Evolutionary conservation across 2,329 filamentous ascomycete genomes (phyloP).

Genomic region (Fusarium sp.): DNA sequence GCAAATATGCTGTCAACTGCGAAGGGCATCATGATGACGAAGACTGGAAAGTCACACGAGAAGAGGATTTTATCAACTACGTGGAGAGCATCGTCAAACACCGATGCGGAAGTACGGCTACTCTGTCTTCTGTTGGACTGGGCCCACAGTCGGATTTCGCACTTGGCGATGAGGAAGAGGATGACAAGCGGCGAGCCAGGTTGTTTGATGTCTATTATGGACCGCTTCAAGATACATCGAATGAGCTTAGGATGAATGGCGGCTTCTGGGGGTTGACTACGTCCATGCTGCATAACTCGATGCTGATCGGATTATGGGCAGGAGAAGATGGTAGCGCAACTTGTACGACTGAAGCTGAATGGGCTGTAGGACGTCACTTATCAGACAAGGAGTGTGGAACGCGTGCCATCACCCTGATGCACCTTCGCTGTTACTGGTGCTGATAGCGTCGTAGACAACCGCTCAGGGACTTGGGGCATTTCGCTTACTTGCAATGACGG

Average conservation of each 20-base stretch:
- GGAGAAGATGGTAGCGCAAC: not conserved
- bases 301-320: not conserved
- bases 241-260: conserved; percentile 1
- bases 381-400: too few relatives aligned
- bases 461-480: too few relatives aligned
- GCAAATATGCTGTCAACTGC: not conserved
- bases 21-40: not conserved
- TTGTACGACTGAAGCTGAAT: not conserved
- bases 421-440: too few relatives aligned
- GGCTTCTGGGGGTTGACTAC: conserved; percentile 8
- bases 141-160: not conserved
- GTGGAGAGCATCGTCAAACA: not conserved
- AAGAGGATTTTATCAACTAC: not conserved
- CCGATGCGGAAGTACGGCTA: not conserved
- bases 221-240: not conserved
- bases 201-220: not conserved
- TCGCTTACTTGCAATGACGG: too few relatives aligned
- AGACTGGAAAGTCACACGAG: not conserved
- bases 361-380: too few relatives aligned
- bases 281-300: conserved; percentile 7
- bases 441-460: too few relatives aligned
- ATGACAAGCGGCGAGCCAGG: not conserved
- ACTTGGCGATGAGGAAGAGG: not conserved
- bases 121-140: not conserved
- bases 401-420: too few relatives aligned